Percentiles rank a stretch among this genome's conserved stretches.
These are phyloP conservation scores for Moringa oleifera DNA, from an alignment of 345 rosid genomes.

Conservation along the genomic window DNA sequence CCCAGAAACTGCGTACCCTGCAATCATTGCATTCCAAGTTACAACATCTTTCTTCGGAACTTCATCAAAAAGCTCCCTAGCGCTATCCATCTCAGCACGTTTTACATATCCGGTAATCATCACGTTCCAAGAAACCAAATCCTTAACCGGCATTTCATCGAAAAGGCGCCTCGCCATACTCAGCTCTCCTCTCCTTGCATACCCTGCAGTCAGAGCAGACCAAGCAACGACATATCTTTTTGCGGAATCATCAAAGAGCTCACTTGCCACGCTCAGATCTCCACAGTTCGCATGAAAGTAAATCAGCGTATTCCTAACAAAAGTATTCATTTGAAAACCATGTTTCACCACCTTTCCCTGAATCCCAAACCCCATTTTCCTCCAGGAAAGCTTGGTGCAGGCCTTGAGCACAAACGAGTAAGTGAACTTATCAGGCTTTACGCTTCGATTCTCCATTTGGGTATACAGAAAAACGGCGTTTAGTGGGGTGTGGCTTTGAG, in stretches of 20 bases:
- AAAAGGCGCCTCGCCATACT: conserved; percentile 42
- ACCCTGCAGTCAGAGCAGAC: conserved; percentile 78
- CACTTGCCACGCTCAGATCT: conserved; percentile 44
- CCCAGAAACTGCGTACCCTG: conserved; percentile 49
- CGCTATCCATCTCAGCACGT: conserved; percentile 46
- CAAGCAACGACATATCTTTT: conserved; percentile 60
- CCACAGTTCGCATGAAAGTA: conserved; percentile 67
- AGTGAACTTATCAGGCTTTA: conserved; percentile 49
- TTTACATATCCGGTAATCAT: conserved; percentile 63
- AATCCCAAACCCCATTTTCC: conserved; percentile 45
- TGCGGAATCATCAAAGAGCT: conserved; percentile 42
- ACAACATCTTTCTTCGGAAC: conserved; percentile 58
- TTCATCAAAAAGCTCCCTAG: conserved; percentile 53
- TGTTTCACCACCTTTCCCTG: conserved; percentile 50
- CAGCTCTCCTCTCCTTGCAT: conserved; percentile 64
- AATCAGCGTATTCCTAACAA: conserved; percentile 55
- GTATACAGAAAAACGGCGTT: conserved; percentile 33
- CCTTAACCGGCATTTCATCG: conserved; percentile 59
- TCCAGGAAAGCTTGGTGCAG: conserved; percentile 51
- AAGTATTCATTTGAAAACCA: conserved; percentile 48
- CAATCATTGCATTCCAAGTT: conserved; percentile 73
- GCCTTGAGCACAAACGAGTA: conserved; percentile 68
- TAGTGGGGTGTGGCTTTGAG: conserved; percentile 41
- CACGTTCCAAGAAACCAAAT: conserved; percentile 81
- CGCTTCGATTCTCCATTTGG: conserved; percentile 46